A percentile compares a stretch with the other conserved stretches of the same genome.
These are phyloP conservation scores for Raffaelea albimanens DNA, from an alignment of 2,329 filamentous ascomycete species.

Conservation along the genomic window DNA sequence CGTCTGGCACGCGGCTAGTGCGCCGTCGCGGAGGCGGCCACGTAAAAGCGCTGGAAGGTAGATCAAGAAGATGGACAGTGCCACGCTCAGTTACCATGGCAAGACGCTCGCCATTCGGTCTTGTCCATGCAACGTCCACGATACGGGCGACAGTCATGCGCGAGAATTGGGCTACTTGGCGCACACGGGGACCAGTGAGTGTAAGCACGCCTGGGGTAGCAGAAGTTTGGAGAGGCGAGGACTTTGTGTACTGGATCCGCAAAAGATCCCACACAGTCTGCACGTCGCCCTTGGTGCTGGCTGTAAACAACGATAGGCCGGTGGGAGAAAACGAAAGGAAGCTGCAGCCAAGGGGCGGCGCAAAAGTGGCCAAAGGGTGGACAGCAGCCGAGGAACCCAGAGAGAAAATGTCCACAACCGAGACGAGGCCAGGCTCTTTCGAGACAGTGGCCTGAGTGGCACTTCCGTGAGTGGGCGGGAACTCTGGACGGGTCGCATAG, in stretches of 20 bases:
- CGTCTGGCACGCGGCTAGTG: constrained; percentile 29
- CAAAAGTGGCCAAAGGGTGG: constrained; percentile 62
- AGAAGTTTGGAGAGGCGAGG: constrained; percentile 46
- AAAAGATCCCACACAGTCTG: constrained; percentile 76
- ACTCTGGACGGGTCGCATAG: constrained; percentile 36
- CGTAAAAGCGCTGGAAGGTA: constrained; percentile 71
- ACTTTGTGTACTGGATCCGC: constrained; percentile 52
- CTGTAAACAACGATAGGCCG: constrained; percentile 65
- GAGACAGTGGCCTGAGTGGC: constrained; percentile 38
- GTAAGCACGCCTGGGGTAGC: constrained; percentile 31
- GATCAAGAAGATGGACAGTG: constrained; percentile 87
- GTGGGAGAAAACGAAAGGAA: constrained; percentile 70
- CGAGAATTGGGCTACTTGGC: constrained; percentile 80
- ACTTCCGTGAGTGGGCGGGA: constrained; percentile 66
- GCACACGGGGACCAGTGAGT: constrained; percentile 54
- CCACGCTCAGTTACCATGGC: constrained; percentile 89
- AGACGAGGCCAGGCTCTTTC: constrained; percentile 65
- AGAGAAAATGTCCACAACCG: constrained; percentile 60
- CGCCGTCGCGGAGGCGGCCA: constrained; percentile 69
- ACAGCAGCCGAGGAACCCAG: constrained; percentile 42
- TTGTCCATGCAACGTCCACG: constrained; percentile 81
- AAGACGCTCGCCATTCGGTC: constrained; percentile 69
- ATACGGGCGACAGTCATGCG: constrained; percentile 88
- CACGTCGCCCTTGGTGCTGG: constrained; percentile 74
- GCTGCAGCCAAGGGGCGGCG: constrained; percentile 64